Evolutionary conservation across 495 filamentous ascomycete genomes (phyloP).

Genomic region (Annulohypoxylon bovei): DNA sequence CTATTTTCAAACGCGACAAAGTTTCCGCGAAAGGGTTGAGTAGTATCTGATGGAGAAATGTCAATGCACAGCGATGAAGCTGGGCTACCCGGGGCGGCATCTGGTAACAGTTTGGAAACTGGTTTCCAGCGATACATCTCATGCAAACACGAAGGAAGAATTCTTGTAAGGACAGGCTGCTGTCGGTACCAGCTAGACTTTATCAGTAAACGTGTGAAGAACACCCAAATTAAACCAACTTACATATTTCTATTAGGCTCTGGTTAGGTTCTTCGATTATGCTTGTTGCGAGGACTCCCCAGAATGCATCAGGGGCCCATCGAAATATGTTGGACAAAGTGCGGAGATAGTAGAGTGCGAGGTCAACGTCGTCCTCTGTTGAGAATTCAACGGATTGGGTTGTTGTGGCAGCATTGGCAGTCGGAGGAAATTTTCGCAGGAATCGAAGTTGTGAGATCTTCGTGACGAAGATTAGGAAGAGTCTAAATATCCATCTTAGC

Average conservation of each 20-base stretch:
- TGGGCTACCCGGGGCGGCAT: conserved; percentile 59
- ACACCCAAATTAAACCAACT: conserved; percentile 23
- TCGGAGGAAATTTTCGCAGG: conserved; percentile 55
- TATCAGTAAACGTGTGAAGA: conserved; percentile 29
- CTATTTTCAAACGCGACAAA: conserved; percentile 75
- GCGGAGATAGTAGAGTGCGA: conserved; percentile 81
- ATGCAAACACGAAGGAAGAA: conserved; percentile 70
- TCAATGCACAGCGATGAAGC: conserved; percentile 75
- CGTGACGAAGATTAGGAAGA: conserved; percentile 65
- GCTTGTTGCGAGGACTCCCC: conserved; percentile 67
- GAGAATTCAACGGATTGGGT: conserved; percentile 43
- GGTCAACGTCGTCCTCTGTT: conserved; percentile 72
- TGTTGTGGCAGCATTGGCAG: conserved; percentile 42
- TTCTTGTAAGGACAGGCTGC: conserved; percentile 65
- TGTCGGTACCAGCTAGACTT: conserved; percentile 53
- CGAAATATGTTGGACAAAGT: conserved; percentile 76
- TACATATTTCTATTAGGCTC: conserved; percentile 57
- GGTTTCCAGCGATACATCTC: conserved; percentile 63
- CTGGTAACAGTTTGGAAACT: conserved; percentile 46
- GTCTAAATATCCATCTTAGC: conserved; percentile 46
- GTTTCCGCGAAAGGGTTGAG: conserved; percentile 73
- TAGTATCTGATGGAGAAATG: conserved; percentile 78
- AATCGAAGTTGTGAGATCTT: conserved; percentile 66
- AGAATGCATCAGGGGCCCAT: conserved; percentile 67
- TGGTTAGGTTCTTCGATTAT: conserved; percentile 51